Evolutionary conservation across 805 yeast species (phyloP), one percentile per base, ranked within the genome.

Genomic region (Candida rishiriensis): DNA sequence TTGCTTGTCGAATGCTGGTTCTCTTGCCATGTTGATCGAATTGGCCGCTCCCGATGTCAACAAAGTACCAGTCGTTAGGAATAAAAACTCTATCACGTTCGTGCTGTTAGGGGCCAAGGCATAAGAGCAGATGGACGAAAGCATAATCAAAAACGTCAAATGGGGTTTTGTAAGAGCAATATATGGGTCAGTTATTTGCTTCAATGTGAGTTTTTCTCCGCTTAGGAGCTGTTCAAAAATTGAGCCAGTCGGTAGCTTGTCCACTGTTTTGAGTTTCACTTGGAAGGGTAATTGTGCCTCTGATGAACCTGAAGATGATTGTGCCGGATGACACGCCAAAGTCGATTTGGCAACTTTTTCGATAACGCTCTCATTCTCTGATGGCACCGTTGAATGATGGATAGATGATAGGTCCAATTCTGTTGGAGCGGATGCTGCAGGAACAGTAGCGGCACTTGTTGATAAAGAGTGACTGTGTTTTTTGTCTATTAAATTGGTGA

Each of bases 11-110:
- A 81, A 93, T 16, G 79, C 85, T 1, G 97, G 96, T 65, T 93
- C 99, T 53, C 99, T 72, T 2, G 89, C 98, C 96, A 90, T 91
- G 60, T 93, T 93, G 39, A 93, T 88, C 3, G 98, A 95, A 66
- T 93, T 93, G 2, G 99, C 99, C 2, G 97, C 82, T 10, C 95
- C 95, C 0, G 97, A 88, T 51, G 93, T 79, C 30, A 93, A 66
- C 1, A 91, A 78, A 0, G 97, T 93, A 13, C 99, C 99, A 0
- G 75, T 64, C 0, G 97, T 87, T 29, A 93, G 70, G 52, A 81
- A 80, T 29, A 86, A 56, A 39, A 93, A 73, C 49, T 87, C 83
- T 7, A 78, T 69, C 3, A 91, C 63, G 1, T 93, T 79, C 0
- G 89, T 88, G 10, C 90, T 79, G 51, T 75, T 75, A 1, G 99